phyloP scores from a whole-genome alignment of 1,139 yeast genomes.

The Williopsis jadinii region DNA sequence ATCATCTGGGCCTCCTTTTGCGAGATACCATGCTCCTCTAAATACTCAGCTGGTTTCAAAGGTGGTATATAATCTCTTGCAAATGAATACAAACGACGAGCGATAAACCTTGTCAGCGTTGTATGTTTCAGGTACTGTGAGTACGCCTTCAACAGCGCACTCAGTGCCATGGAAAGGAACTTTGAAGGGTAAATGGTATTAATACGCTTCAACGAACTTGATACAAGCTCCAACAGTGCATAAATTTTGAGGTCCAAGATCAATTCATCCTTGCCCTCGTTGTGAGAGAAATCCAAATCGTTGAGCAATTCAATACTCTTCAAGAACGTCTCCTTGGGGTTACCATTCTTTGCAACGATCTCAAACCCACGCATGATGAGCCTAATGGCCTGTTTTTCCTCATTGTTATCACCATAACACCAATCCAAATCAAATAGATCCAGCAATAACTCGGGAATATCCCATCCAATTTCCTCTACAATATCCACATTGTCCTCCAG shows the following conservation, averaged over 20 bases:
- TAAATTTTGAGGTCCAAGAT: slow-evolving; percentile 54
- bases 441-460: slow-evolving; percentile 60
- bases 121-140: slow-evolving; percentile 32
- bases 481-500: slow-evolving; percentile 40
- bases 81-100: slow-evolving; percentile 58
- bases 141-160: slow-evolving; percentile 46
- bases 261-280: slow-evolving; percentile 2
- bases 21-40: slow-evolving; percentile 26
- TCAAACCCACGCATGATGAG: slow-evolving; percentile 18
- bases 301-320: slow-evolving; percentile 59
- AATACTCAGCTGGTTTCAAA: slow-evolving; percentile 33
- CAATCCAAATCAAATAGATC: slow-evolving; percentile 32
- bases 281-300: slow-evolving; percentile 21
- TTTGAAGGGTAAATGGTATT: slow-evolving; percentile 69
- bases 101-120: slow-evolving; percentile 35
- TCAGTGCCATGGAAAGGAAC: slow-evolving; percentile 59
- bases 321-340: slow-evolving; percentile 71
- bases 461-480: slow-evolving; percentile 79
- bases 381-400: slow-evolving; percentile 11
- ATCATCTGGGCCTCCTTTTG: slow-evolving; percentile 34
- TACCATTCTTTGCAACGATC: slow-evolving; percentile 52
- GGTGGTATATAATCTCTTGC: slow-evolving; percentile 57
- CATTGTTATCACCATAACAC: slow-evolving; percentile 6
- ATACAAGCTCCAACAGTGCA: slow-evolving; percentile 54
- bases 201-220: slow-evolving; percentile 43